Evolutionary conservation across 495 filamentous ascomycete genomes (phyloP).

Genomic region (Penicillium canescens): DNA sequence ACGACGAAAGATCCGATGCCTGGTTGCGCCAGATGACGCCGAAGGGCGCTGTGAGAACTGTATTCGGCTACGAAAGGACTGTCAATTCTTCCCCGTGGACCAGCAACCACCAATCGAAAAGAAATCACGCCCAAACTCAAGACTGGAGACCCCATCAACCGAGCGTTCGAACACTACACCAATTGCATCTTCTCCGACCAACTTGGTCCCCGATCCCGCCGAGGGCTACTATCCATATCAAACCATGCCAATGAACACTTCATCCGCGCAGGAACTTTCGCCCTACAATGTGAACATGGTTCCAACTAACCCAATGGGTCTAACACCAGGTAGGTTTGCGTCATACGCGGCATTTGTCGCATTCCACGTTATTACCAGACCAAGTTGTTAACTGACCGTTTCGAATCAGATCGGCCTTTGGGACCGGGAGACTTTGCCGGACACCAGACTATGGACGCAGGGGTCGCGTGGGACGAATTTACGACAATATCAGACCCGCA

Average conservation of each 20-base stretch:
- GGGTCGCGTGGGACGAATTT: constrained; percentile 43
- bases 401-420: constrained; percentile 27
- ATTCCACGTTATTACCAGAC: not conserved
- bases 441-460: constrained; percentile 34
- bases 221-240: constrained; percentile 46
- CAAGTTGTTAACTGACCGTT: not conserved
- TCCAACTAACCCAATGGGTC: constrained; percentile 33
- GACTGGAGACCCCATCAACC: constrained; percentile 40
- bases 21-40: constrained; percentile 73
- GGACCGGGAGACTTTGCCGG: constrained; percentile 31
- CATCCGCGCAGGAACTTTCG: constrained; percentile 39
- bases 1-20: constrained; percentile 91
- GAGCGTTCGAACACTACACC: constrained; percentile 46
- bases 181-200: constrained; percentile 40
- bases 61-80: constrained; percentile 94
- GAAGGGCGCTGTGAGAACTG: constrained; percentile 92
- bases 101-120: constrained; percentile 67
- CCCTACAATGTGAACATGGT: constrained; percentile 32
- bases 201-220: constrained; percentile 29
- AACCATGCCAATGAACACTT: constrained; percentile 35
- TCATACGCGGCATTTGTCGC: not conserved
- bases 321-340: constrained; percentile 37
- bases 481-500: constrained; percentile 44
- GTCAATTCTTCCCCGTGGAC: constrained; percentile 91
- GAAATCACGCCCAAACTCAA: constrained; percentile 48